These are phyloP conservation scores for Aspergillus sp. DNA, from an alignment of 2,329 filamentous ascomycete genomes.

Conservation along the genomic window DNA sequence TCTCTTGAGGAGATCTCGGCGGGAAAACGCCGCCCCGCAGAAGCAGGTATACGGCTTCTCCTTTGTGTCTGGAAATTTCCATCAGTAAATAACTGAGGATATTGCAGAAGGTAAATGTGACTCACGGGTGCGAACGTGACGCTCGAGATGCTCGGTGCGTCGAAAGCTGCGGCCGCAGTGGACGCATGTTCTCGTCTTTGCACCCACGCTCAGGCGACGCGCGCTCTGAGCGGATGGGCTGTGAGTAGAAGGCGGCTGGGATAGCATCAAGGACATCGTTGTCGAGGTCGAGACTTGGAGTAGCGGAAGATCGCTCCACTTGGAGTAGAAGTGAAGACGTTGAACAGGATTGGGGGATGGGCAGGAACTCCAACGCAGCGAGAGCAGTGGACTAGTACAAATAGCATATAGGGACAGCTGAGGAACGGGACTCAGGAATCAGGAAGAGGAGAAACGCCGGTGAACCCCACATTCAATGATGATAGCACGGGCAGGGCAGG, in stretches of 20 bases:
- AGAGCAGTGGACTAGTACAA: neutral
- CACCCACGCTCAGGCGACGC: constrained; percentile 27
- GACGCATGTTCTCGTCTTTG: constrained; percentile 32
- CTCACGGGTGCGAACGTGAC: constrained; percentile 38
- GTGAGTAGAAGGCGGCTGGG: constrained; percentile 26
- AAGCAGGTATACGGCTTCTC: constrained; percentile 39
- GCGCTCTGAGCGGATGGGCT: constrained; percentile 17
- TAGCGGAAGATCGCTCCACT: constrained; percentile 17
- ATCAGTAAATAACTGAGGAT: constrained; percentile 8
- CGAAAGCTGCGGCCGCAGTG: constrained; percentile 37
- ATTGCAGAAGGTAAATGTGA: neutral
- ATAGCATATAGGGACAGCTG: neutral
- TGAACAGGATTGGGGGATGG: constrained; percentile 1
- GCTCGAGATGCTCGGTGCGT: constrained; percentile 37
- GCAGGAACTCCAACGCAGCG: constrained; percentile 1
- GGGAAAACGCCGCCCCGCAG: constrained; percentile 37
- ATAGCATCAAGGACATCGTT: constrained; percentile 30
- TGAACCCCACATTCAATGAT: constrained; percentile 12
- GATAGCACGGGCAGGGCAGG: neutral
- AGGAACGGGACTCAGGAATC: neutral
- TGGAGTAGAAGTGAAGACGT: constrained; percentile 19
- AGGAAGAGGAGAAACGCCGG: constrained; percentile 2
- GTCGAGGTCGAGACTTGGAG: constrained; percentile 5
- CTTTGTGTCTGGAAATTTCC: constrained; percentile 30
- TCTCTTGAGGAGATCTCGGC: constrained; percentile 35